phyloP scores from a whole-genome alignment of 1,139 yeast genomes.

The Taiozyma sp. region DNA sequence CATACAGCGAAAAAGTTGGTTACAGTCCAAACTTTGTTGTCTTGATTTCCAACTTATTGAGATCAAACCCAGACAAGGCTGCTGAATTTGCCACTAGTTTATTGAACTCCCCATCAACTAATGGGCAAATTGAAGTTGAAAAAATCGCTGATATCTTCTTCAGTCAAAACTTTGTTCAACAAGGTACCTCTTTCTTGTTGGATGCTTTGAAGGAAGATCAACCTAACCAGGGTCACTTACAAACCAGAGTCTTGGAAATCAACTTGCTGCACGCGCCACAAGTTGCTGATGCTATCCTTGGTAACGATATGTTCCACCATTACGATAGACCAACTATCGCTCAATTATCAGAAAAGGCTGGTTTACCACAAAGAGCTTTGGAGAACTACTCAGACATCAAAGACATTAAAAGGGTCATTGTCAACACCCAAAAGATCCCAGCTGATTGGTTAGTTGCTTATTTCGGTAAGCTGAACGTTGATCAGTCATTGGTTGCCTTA shows the following conservation, averaged over 20 bases:
- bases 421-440: conserved; percentile 81
- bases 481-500: conserved; percentile 85
- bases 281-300: conserved; percentile 98
- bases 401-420: conserved; percentile 92
- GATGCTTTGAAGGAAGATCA: conserved; percentile 93
- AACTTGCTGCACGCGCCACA: conserved; percentile 96
- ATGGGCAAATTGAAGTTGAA: conserved; percentile 71
- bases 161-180: conserved; percentile 91
- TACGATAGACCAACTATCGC: conserved; percentile 94
- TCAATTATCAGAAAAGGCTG: conserved; percentile 88
- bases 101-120: conserved; percentile 54
- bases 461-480: conserved; percentile 92
- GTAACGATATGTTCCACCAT: conserved; percentile 93
- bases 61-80: conserved; percentile 96
- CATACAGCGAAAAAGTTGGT: conserved; percentile 86
- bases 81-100: conserved; percentile 94
- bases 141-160: conserved; percentile 90
- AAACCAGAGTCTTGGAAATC: conserved; percentile 90
- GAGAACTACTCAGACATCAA: conserved; percentile 93
- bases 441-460: conserved; percentile 90
- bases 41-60: conserved; percentile 82
- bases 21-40: conserved; percentile 89
- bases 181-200: conserved; percentile 96
- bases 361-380: conserved; percentile 88
- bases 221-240: conserved; percentile 94